Base-by-base conservation (phyloP, 108 stramenopile species). In the Discostella stelligeroides region DNA sequence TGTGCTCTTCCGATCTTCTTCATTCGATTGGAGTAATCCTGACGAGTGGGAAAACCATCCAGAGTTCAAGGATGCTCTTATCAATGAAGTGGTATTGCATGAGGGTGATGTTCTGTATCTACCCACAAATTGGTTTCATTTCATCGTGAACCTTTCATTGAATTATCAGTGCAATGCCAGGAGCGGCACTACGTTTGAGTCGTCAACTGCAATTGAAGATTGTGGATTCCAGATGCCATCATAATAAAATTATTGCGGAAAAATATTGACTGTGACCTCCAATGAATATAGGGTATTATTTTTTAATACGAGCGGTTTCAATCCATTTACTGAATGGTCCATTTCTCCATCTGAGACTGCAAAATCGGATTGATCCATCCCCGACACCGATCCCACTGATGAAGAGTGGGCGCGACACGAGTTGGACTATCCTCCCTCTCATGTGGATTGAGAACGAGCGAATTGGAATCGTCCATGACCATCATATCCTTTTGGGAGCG, bases 131-230 rank as follows among this genome's bases (percentile, higher is more conserved):
- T 97, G 95, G 94, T 95, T 98, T 68, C 98, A 97, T 73, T 95
- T 77, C 64, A 97, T 97, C 82, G 84, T 97, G 48, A 89, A 85
- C 59, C 62, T 98, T 40, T 88, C 89, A 39, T 66, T 95, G 42
- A 99, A 99, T 75, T 94, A 83, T 68, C 98, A 99, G 79, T 98
- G 96, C 84, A 98, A 98, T 73, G 89, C 96, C 25, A 73, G 95
- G 46, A 87, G 86, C 10, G 94, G 94, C 10, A 82, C 85, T n/a
- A 75, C 68, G n/a, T 41, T 75, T 25, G 82, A 84, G 42, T 80
- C 72, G 38, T 55, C 68, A 45, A 34, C 75, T 14, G 45, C 50
- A 28, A 85, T 82, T 47, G 45, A 72, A 18, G 47, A 78, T 10
- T 88, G 87, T 66, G 87, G 87, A 13, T 88, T 88, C 66, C 37